These are phyloP conservation scores for Eragrostis tef DNA, from an alignment of 202 grass and related monocot genomes.

Conservation along the genomic window DNA sequence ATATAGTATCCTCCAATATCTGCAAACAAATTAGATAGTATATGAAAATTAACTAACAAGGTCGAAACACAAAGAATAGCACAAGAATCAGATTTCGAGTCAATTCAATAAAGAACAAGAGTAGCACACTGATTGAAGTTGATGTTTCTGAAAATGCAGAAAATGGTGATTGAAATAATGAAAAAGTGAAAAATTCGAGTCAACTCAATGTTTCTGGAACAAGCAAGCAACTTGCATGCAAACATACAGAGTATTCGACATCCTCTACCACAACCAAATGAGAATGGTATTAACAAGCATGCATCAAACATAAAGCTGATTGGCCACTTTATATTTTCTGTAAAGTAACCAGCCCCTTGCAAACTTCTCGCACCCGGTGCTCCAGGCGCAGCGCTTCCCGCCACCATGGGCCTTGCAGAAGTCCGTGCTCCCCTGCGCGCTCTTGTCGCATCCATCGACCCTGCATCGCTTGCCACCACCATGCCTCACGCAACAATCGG, in stretches of 20 bases:
- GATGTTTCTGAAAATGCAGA: background rate
- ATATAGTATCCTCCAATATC: slow-evolving; percentile 26
- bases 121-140: background rate
- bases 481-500: slow-evolving; percentile 84
- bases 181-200: background rate
- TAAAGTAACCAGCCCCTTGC: slow-evolving; percentile 54
- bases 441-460: slow-evolving; percentile 71
- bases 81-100: no score
- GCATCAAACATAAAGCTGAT: background rate
- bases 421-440: slow-evolving; percentile 68
- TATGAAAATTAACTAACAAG: slow-evolving; percentile 27
- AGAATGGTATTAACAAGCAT: slow-evolving; percentile 22
- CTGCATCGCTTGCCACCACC: slow-evolving; percentile 88
- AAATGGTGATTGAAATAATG: background rate
- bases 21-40: slow-evolving; percentile 41
- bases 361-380: slow-evolving; percentile 77
- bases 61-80: background rate
- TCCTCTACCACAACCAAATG: background rate
- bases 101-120: background rate
- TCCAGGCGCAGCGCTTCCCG: slow-evolving; percentile 78
- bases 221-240: slow-evolving; percentile 5
- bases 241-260: background rate
- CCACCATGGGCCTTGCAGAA: slow-evolving; percentile 95
- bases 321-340: background rate
- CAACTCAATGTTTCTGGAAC: slow-evolving; percentile 24